These are phyloP conservation scores for Clarireedia paspali DNA, from an alignment of 2,329 filamentous ascomycete species.

Conservation along the genomic window DNA sequence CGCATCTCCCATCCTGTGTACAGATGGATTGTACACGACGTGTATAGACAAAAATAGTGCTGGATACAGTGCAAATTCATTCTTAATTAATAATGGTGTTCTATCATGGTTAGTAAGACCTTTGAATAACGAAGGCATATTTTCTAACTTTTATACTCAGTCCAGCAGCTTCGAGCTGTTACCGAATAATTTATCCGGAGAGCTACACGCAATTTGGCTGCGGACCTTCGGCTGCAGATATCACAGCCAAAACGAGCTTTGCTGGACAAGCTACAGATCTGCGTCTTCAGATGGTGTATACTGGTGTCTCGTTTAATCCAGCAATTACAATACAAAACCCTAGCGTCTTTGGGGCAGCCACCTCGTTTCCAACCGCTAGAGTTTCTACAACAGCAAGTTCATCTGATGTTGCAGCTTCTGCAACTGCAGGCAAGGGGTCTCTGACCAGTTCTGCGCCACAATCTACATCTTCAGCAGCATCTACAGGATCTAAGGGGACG, in stretches of 20 bases:
- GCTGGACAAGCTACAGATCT: conserved; percentile 21
- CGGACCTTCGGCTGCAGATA: conserved; percentile 19
- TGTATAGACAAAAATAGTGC: conserved; percentile 24
- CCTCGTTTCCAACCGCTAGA: conserved; percentile 2
- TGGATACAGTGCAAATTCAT: conserved; percentile 18
- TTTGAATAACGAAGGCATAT: not conserved
- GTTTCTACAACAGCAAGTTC: not conserved
- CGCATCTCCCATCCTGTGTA: conserved; percentile 19
- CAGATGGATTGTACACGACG: conserved; percentile 25
- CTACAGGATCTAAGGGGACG: not conserved
- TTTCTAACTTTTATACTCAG: conserved; percentile 17
- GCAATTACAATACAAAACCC: conserved; percentile 6
- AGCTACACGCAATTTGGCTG: conserved; percentile 25
- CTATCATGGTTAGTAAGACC: conserved; percentile 22
- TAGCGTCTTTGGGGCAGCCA: conserved; percentile 3
- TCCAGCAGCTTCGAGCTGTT: conserved; percentile 18
- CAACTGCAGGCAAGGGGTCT: not conserved
- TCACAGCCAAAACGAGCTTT: conserved; percentile 22
- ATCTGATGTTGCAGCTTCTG: conserved; percentile 4
- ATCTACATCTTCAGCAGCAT: not conserved
- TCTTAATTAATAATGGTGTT: conserved; percentile 22
- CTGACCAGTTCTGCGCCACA: not conserved
- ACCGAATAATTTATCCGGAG: conserved; percentile 23
- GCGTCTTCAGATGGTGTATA: conserved; percentile 24
- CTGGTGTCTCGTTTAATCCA: conserved; percentile 19